phyloP scores from a whole-genome alignment of 192 early-diverging fungal genomes.

The Coemansia sp. region DNA sequence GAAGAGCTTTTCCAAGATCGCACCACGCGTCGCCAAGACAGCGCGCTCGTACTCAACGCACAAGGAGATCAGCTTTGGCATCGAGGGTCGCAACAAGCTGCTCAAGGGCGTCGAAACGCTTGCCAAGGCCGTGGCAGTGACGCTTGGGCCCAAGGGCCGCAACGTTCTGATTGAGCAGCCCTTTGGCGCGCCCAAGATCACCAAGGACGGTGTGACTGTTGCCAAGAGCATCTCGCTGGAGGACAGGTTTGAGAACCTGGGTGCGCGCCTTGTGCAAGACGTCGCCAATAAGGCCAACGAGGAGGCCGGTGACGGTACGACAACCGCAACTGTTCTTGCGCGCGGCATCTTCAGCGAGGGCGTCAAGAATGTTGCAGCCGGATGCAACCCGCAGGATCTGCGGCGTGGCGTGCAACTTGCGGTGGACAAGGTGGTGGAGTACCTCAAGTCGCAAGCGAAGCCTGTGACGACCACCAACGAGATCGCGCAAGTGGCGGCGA shows the following conservation, averaged over 20 bases:
- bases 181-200: slow-evolving; percentile 98
- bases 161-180: slow-evolving; percentile 98
- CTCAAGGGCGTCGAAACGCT: slow-evolving; percentile 95
- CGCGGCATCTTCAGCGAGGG: slow-evolving; percentile 99
- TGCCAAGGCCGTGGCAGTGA: slow-evolving; percentile 98
- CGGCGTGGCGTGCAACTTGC: slow-evolving; percentile 92
- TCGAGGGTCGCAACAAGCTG: slow-evolving; percentile 90
- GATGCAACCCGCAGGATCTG: slow-evolving; percentile 99
- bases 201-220: slow-evolving; percentile 99
- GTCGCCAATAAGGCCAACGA: slow-evolving; percentile 99
- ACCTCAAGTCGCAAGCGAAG: slow-evolving; percentile 85
- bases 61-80: slow-evolving; percentile 97
- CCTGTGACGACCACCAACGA: slow-evolving; percentile 94
- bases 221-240: slow-evolving; percentile 96
- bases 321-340: slow-evolving; percentile 97
- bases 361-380: slow-evolving; percentile 98
- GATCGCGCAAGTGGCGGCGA: slow-evolving; percentile 98
- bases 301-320: slow-evolving; percentile 98
- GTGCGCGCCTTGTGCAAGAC: slow-evolving; percentile 96
- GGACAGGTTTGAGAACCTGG: slow-evolving; percentile 99
- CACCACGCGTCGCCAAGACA: slow-evolving; percentile 44
- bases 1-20: slow-evolving; percentile 52
- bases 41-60: slow-evolving; percentile 77
- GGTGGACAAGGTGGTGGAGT: slow-evolving; percentile 91
- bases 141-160: slow-evolving; percentile 98